Evolutionary conservation across 768 basidiomycete species (phyloP).

Genomic region (Russula abietina): DNA sequence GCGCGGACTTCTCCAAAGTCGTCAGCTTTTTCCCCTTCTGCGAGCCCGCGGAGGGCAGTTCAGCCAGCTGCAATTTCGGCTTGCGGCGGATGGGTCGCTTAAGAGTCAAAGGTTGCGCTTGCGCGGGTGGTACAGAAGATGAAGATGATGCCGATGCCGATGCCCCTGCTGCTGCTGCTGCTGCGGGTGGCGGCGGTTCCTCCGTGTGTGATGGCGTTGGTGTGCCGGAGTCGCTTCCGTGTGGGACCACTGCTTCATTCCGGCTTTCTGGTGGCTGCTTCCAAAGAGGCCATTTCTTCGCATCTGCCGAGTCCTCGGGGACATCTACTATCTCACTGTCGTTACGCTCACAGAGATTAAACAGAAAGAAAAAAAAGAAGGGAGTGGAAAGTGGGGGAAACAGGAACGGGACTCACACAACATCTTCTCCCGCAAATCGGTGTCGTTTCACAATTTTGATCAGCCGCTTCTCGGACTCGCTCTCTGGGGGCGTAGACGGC

Average conservation of each 20-base stretch:
- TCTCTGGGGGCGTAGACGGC: slow-evolving; percentile 25
- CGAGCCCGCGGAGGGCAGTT: slow-evolving; percentile 42
- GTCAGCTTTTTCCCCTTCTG: slow-evolving; percentile 70
- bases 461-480: slow-evolving; percentile 32
- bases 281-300: slow-evolving; percentile 68
- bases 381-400: neutral
- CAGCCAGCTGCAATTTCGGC: slow-evolving; percentile 49
- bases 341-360: slow-evolving; percentile 15
- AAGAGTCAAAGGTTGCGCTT: slow-evolving; percentile 1
- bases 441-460: slow-evolving; percentile 67
- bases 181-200: slow-evolving; percentile 10
- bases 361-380: neutral
- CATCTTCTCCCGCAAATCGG: slow-evolving; percentile 70
- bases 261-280: slow-evolving; percentile 26
- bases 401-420: slow-evolving; percentile 46
- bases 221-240: slow-evolving; percentile 7
- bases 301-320: slow-evolving; percentile 64
- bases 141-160: neutral
- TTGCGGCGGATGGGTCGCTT: slow-evolving; percentile 64
- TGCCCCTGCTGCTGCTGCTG: neutral
- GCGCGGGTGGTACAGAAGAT: slow-evolving; percentile 5
- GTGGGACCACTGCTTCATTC: slow-evolving; percentile 19
- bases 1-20: slow-evolving; percentile 78
- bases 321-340: slow-evolving; percentile 70
- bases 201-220: slow-evolving; percentile 5